Base-by-base conservation (phyloP, 2,329 filamentous ascomycete genomes). In the Ophiosphaerella korrae region DNA sequence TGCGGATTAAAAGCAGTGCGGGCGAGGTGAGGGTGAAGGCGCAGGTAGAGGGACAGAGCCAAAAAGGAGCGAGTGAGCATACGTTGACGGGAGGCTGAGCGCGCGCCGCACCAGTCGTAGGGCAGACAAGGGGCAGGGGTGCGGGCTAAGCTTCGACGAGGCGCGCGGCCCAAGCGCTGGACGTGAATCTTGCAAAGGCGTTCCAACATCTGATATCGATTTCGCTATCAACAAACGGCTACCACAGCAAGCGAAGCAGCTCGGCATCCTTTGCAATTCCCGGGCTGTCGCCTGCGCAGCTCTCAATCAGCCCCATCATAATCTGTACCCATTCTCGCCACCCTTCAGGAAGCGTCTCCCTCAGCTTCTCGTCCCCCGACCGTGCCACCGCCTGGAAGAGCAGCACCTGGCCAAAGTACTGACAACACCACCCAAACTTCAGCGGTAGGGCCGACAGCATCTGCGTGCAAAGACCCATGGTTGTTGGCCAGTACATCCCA, bases 401-500 rank as follows among this genome's bases (percentile, higher is more conserved):
- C 26, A 74, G 45, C 12, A 74, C 57, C 52, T 73, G 71, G 2
- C 71, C 71, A 45, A 73, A 74, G 52, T 67, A 72, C 42, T 74
- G 71, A 21, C 60, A 70, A 33, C 68, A 71, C 70, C 70, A 74
- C 3, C 70, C 71, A 45, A 74, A 73, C 45, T 74, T 74, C 41
- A 74, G 48, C 9, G 70, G 70, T 40, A 71, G 53, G 2, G 67
- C 68, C 2, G 69, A 66, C 35, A 67, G 55, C 71, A 74, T 73
- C 40, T 67, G 67, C n/a, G 57, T 62, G 50, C 70, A 73, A 8
- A 71, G 60, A 1, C 71, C 71, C 64, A 70, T 68, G 3, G 65
- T 70, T 6, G 69, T 67, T 9, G 70, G 70, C 71, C 71, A 74
- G 51, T 64, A 71, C 70, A 73, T 73, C 14, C 64, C 70, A 4